Percentiles rank a stretch among this genome's conserved stretches.
phyloP scores from a whole-genome alignment of 148 eudicot genomes.

The Vaccinium vitisidaea region DNA sequence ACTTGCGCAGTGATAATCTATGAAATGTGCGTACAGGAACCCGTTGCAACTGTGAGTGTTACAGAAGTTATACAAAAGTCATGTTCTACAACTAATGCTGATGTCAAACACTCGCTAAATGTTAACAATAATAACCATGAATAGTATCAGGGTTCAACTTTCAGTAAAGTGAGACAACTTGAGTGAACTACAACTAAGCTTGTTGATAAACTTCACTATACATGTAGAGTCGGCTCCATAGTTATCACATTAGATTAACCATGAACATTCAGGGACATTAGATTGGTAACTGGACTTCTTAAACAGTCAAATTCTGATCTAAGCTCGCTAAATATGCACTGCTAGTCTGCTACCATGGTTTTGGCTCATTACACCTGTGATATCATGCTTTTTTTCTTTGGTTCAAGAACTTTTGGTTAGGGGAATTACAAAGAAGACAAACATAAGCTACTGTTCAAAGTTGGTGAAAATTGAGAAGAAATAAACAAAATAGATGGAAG shows the following conservation, averaged over 20 bases:
- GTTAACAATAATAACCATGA: background rate
- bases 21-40: conserved; percentile 93
- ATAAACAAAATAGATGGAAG: background rate
- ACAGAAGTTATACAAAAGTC: background rate
- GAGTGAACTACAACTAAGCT: background rate
- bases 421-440: background rate
- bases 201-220: background rate
- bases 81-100: conserved; percentile 19
- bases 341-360: background rate
- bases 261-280: background rate
- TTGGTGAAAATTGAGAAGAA: background rate
- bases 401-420: background rate
- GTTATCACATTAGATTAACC: background rate
- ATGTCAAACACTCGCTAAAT: background rate
- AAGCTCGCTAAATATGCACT: background rate
- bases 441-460: background rate
- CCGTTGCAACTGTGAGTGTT: conserved; percentile 83
- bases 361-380: background rate
- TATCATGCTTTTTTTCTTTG: background rate
- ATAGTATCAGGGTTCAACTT: background rate
- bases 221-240: background rate
- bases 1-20: conserved; percentile 78
- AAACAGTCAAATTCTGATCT: background rate
- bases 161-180: background rate
- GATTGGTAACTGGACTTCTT: background rate